phyloP scores from a whole-genome alignment of 768 basidiomycete species.

The Lyophyllum atratum region DNA sequence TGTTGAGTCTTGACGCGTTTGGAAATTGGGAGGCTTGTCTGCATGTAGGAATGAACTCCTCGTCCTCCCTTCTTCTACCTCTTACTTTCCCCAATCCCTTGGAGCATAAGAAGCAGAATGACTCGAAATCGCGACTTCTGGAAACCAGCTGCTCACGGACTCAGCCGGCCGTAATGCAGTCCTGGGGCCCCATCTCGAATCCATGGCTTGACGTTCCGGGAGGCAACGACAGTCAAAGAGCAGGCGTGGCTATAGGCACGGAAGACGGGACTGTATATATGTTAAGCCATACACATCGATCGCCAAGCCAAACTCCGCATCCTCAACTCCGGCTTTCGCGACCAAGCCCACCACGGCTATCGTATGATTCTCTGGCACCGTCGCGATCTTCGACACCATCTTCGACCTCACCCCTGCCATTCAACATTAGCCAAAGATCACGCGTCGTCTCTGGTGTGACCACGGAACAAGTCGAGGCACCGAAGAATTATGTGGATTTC shows the following conservation, averaged over 20 bases:
- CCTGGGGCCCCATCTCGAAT: slow-evolving; percentile 24
- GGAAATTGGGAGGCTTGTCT: too few relatives aligned
- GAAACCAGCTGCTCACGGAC: slow-evolving; percentile 35
- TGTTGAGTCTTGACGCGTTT: too few relatives aligned
- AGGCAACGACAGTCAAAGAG: slow-evolving; percentile 2
- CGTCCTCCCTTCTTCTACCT: slow-evolving; percentile 25
- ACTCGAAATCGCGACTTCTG: slow-evolving; percentile 17
- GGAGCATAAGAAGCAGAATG: slow-evolving; percentile 8
- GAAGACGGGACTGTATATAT: slow-evolving; percentile 47
- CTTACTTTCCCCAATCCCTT: slow-evolving; percentile 33
- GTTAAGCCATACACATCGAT: slow-evolving; percentile 27
- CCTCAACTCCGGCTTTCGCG: slow-evolving; percentile 19
- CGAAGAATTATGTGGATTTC: slow-evolving; percentile 78
- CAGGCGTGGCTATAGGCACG: slow-evolving; percentile 38
- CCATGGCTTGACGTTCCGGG: not conserved
- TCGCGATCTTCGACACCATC: slow-evolving; percentile 42
- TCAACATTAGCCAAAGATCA: slow-evolving; percentile 56
- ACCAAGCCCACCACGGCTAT: slow-evolving; percentile 19
- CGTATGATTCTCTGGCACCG: slow-evolving; percentile 23
- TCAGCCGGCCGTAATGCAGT: slow-evolving; percentile 30
- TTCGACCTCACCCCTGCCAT: slow-evolving; percentile 46
- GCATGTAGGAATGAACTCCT: not conserved
- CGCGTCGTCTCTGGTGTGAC: slow-evolving; percentile 74
- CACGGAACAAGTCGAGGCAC: slow-evolving; percentile 70
- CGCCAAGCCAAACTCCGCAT: slow-evolving; percentile 5